Base-by-base conservation (phyloP, 352 stramenopile species). In the Phytophthora ramorum region DNA sequence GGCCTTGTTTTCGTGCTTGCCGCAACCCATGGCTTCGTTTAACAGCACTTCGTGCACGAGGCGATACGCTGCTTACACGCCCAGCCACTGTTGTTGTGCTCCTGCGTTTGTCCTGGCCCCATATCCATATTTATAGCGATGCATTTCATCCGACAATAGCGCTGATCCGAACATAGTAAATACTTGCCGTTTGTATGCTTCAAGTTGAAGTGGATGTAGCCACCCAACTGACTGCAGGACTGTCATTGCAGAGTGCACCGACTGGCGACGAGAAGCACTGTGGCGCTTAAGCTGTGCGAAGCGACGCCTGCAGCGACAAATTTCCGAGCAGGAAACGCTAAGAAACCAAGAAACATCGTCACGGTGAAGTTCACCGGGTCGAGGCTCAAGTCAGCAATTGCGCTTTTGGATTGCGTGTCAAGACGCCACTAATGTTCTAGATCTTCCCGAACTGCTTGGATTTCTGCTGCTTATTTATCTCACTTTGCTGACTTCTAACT, bases 151-250 rank as follows among this genome's bases (percentile, higher is more conserved):
- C 20, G 48, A 43, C 57, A 67, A 66, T 71, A 61, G 58, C 22
- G 12, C 24, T 32, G n/a, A 24, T 46, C 44, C 45, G 20, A 46
- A 46, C 14, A 53, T 17, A 51, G 38, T 34, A 20, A 45, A 0
- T 12, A 53, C 56, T 62, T 71, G 44, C 2, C 2, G 19, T 67
- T 58, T 63, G 57, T 71, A 71, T 59, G 45, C 8, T 19, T 19
- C 57, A 68, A 68, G 58, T 63, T 72, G 64, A 72, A 68, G 63
- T 71, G 14, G 1, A 13, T 61, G 43, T 58, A 58, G 37, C 38
- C 55, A 58, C 63, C n/a, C 38, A 50, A 30, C 12, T 6, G 6
- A 1, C 26, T 17, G 7, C 2, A 32, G 7, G 26, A 32, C 7
- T 47, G 44, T 40, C 4, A 3, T 43, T n/a, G 7, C 34, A 40